phyloP scores from a whole-genome alignment of 225 moss, liverwort and hornwort genomes.

The Sphagnum contortum region DNA sequence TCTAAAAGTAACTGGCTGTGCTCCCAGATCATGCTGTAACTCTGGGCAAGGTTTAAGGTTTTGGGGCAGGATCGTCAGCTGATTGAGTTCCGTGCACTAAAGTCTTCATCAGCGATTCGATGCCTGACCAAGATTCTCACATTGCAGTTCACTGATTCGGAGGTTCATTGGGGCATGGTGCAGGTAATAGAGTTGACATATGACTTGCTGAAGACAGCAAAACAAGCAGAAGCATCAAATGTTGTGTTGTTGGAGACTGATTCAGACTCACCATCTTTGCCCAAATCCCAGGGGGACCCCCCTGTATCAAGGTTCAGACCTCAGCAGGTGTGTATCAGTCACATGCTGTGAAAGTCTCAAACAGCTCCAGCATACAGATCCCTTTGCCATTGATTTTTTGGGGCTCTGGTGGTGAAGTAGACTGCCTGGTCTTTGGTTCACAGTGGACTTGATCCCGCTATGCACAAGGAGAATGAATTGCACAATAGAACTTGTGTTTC shows the following conservation, averaged over 20 bases:
- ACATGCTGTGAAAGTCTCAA: neutral
- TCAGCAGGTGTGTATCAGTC: conserved; percentile 22
- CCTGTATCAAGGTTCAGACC: conserved; percentile 24
- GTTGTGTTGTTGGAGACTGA: conserved; percentile 20
- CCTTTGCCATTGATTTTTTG: too few relatives aligned
- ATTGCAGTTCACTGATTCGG: conserved; percentile 18
- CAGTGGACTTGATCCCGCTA: too few relatives aligned
- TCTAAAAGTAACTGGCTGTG: conserved; percentile 39
- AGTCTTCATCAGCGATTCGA: conserved; percentile 12
- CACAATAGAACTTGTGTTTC: too few relatives aligned
- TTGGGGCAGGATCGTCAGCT: too few relatives aligned
- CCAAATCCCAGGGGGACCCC: conserved; percentile 3
- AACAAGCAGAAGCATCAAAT: conserved; percentile 53
- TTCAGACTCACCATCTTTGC: too few relatives aligned
- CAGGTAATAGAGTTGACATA: conserved; percentile 91
- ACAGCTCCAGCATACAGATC: too few relatives aligned
- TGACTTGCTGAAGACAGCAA: conserved; percentile 73
- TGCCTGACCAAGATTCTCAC: too few relatives aligned
- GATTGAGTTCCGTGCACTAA: conserved; percentile 8
- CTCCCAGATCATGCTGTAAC: conserved; percentile 26
- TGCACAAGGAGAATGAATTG: too few relatives aligned
- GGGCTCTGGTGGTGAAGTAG: too few relatives aligned
- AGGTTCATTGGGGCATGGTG: conserved; percentile 49
- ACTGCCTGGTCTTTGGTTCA: too few relatives aligned
- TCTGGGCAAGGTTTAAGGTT: too few relatives aligned